Conservation (phyloP, 192 early-diverging fungal genomes). For the Backusella luteola region DNA sequence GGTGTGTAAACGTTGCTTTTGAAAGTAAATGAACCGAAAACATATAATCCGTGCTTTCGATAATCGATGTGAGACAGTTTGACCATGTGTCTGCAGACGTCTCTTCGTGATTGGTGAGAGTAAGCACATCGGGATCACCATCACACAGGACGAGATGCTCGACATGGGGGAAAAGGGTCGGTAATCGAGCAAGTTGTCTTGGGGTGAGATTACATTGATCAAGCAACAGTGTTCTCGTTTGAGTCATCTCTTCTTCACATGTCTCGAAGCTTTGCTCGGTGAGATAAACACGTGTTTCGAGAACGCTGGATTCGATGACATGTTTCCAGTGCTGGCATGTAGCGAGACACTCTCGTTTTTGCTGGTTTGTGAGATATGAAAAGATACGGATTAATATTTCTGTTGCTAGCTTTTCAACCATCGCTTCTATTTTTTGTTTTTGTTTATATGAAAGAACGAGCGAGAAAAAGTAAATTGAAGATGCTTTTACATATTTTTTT, state of each 20-base stretch:
- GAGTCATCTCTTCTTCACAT: neutral
- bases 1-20: neutral
- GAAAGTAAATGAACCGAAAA: neutral
- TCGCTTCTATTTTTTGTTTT: neutral
- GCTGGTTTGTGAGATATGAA: neutral
- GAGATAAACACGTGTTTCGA: neutral
- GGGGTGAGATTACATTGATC: neutral
- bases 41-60: neutral
- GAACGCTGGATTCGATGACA: neutral
- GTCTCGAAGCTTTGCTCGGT: neutral
- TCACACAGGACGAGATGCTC: neutral
- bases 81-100: neutral
- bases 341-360: neutral
- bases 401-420: neutral
- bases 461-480: too few species aligned
- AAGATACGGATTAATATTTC: constrained; percentile 3
- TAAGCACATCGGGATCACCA: neutral
- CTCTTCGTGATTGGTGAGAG: neutral
- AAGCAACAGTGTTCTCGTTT: neutral
- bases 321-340: neutral
- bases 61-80: neutral
- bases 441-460: neutral
- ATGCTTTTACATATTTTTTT: too few species aligned
- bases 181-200: neutral
- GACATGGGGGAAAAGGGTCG: neutral